A percentile compares a stretch with the other conserved stretches of the same genome.
These are phyloP conservation scores for Metarhizium rileyi DNA, from an alignment of 2,329 filamentous ascomycete genomes.

Conservation along the genomic window DNA sequence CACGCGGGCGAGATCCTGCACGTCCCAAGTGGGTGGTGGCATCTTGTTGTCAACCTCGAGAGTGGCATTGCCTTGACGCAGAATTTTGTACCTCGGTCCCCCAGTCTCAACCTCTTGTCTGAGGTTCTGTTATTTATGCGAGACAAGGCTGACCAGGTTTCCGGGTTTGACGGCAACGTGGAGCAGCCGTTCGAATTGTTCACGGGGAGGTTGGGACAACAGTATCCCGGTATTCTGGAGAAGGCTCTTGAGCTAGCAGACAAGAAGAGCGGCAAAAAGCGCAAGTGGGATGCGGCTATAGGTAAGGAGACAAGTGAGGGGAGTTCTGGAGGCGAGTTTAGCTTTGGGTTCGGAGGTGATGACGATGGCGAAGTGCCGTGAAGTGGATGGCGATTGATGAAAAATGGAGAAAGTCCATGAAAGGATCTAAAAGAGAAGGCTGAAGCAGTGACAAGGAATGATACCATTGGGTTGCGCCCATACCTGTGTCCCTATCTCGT, in stretches of 20 bases:
- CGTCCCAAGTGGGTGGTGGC: slow-evolving; percentile 94
- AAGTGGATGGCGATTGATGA: too few species aligned
- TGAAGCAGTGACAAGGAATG: too few species aligned
- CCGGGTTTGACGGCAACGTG: slow-evolving; percentile 68
- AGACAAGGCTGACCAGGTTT: slow-evolving; percentile 77
- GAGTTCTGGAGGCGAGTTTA: slow-evolving; percentile 31
- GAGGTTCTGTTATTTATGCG: slow-evolving; percentile 72
- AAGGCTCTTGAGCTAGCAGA: slow-evolving; percentile 56
- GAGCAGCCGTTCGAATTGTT: slow-evolving; percentile 68
- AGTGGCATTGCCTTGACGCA: slow-evolving; percentile 83
- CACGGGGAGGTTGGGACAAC: slow-evolving; percentile 51
- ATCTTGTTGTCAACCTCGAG: slow-evolving; percentile 85
- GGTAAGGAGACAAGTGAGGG: slow-evolving; percentile 24
- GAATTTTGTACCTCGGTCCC: slow-evolving; percentile 75
- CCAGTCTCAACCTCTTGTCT: slow-evolving; percentile 45
- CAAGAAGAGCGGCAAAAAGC: slow-evolving; percentile 56
- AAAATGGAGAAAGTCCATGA: too few species aligned
- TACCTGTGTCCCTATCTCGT: too few species aligned
- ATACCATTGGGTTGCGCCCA: too few species aligned
- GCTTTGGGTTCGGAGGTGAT: slow-evolving; percentile 40
- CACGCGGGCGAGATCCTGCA: slow-evolving; percentile 76
- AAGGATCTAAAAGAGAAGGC: too few species aligned
- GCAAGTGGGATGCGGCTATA: slow-evolving; percentile 78
- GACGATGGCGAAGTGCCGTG: slow-evolving; percentile 38
- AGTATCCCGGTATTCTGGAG: slow-evolving; percentile 57